Conservation (phyloP, 2,329 filamentous ascomycete species). For the Mycocentrospora acerina region DNA sequence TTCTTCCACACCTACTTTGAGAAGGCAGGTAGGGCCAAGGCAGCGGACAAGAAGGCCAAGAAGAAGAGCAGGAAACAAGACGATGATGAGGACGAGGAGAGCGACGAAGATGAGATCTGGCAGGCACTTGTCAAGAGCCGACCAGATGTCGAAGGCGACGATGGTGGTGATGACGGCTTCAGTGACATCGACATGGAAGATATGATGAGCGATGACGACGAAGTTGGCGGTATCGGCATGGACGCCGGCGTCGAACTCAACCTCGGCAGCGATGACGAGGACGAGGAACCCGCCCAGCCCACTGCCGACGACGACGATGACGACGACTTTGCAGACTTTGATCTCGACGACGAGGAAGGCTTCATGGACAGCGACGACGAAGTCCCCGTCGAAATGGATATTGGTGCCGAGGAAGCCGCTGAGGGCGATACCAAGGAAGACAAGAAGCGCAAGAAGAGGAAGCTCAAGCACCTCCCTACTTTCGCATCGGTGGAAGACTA, state of each 20-base stretch:
- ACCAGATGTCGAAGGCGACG: conserved; percentile 72
- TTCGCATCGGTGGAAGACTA: conserved; percentile 96
- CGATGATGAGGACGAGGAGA: conserved; percentile 51
- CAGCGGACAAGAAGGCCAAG: conserved; percentile 58
- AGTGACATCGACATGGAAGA: conserved; percentile 54
- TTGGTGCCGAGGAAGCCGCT: conserved; percentile 43
- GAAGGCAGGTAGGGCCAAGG: conserved; percentile 58
- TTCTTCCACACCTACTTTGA: conserved; percentile 99
- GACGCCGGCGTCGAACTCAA: conserved; percentile 47
- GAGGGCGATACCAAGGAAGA: conserved; percentile 45
- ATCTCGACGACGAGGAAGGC: conserved; percentile 55
- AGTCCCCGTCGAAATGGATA: conserved; percentile 52
- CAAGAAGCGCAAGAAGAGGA: conserved; percentile 69
- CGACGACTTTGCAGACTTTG: conserved; percentile 45
- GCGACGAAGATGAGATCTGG: conserved; percentile 82
- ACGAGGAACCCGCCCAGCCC: conserved; percentile 47
- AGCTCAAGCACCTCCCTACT: conserved; percentile 83
- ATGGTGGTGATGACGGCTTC: conserved; percentile 60
- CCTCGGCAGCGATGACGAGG: conserved; percentile 51
- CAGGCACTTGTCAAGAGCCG: conserved; percentile 80
- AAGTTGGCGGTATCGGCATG: conserved; percentile 44
- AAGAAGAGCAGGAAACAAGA: conserved; percentile 50
- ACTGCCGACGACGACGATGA: conserved; percentile 28
- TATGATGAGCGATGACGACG: conserved; percentile 49
- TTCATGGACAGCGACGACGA: conserved; percentile 59